phyloP scores from a whole-genome alignment of 2,329 filamentous ascomycete genomes.

The Calonectria honghensis region DNA sequence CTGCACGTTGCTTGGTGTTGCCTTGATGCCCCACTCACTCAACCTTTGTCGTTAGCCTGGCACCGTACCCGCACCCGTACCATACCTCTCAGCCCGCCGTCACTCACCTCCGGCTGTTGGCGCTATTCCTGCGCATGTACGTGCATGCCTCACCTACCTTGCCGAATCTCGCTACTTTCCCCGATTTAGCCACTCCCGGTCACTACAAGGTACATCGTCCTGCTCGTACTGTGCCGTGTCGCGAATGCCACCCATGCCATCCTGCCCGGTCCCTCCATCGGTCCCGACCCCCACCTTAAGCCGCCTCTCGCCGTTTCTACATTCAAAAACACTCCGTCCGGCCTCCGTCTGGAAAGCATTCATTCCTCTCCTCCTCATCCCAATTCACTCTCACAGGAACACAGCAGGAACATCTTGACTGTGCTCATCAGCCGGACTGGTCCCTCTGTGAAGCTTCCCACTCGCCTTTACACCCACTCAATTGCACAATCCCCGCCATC shows the following conservation, averaged over 20 bases:
- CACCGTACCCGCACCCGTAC: neutral
- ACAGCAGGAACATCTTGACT: constrained; percentile 25
- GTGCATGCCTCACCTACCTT: constrained; percentile 30
- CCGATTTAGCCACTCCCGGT: constrained; percentile 21
- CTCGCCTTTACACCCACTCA: constrained; percentile 5
- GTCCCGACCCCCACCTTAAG: constrained; percentile 27
- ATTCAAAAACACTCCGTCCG: constrained; percentile 33
- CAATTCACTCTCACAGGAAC: constrained; percentile 5
- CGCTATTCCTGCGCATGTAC: constrained; percentile 25
- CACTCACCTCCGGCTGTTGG: constrained; percentile 24
- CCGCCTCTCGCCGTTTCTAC: constrained; percentile 30
- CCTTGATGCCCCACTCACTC: constrained; percentile 36
- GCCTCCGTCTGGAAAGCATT: constrained; percentile 19
- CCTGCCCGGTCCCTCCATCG: constrained; percentile 30
- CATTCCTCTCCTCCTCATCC: constrained; percentile 18
- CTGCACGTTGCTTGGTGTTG: constrained; percentile 28
- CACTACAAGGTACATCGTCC: constrained; percentile 38
- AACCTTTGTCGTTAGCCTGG: constrained; percentile 26
- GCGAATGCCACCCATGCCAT: constrained; percentile 23
- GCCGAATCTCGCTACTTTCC: constrained; percentile 28
- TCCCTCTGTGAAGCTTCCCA: constrained; percentile 12
- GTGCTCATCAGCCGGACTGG: constrained; percentile 29
- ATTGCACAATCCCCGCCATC: constrained; percentile 51
- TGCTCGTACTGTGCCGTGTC: constrained; percentile 38
- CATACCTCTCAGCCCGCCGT: neutral